Percentiles rank a stretch among this genome's conserved stretches.
phyloP scores from a whole-genome alignment of 164 flowering plant genomes.

The Tetrastigma voinierianum region DNA sequence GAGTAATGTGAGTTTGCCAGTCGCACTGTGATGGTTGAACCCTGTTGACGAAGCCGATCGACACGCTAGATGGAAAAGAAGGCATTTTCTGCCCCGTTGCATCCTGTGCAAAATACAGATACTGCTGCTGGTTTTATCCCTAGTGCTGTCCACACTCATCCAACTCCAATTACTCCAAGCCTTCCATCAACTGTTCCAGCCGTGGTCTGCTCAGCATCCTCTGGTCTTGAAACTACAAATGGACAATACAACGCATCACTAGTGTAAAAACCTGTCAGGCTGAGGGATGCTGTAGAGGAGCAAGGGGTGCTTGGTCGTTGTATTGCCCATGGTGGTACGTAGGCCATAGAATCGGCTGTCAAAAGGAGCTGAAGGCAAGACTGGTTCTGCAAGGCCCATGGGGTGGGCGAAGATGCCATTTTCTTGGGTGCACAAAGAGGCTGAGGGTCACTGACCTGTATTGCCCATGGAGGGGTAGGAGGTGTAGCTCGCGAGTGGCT shows the following conservation, averaged over 20 bases:
- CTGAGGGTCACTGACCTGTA: conserved; percentile 95
- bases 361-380: conserved; percentile 95
- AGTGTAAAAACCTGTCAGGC: conserved; percentile 74
- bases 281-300: conserved; percentile 87
- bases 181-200: conserved; percentile 45
- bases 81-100: conserved; percentile 19
- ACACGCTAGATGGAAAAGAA: conserved; percentile 29
- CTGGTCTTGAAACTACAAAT: conserved; percentile 63
- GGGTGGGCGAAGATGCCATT: conserved; percentile 95
- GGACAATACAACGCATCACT: conserved; percentile 36
- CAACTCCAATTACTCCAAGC: conserved; percentile 32
- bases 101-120: not conserved
- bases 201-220: conserved; percentile 69
- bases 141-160: not conserved
- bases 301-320: conserved; percentile 96
- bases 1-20: conserved; percentile 19
- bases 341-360: conserved; percentile 83
- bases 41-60: too few relatives aligned
- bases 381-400: conserved; percentile 96
- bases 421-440: conserved; percentile 93
- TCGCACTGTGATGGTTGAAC: too few relatives aligned
- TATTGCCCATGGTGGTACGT: conserved; percentile 93
- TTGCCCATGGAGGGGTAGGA: conserved; percentile 96
- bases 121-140: too few relatives aligned
- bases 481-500: conserved; percentile 82